phyloP scores from a whole-genome alignment of 306 rosid species.

The Cicer yamashitae region DNA sequence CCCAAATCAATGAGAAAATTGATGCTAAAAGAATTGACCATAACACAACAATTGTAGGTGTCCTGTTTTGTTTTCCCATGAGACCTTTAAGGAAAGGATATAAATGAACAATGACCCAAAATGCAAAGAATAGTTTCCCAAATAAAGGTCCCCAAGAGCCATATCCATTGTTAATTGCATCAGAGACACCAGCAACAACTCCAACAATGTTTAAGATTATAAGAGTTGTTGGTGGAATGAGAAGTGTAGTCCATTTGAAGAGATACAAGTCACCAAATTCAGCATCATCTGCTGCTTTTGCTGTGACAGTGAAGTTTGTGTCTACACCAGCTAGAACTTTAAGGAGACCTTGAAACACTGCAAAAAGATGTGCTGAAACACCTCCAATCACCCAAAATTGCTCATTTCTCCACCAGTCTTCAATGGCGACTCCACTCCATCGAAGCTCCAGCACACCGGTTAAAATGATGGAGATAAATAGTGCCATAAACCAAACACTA shows the following conservation, averaged over 20 bases:
- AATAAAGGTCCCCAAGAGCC: conserved; percentile 64
- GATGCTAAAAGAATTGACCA: conserved; percentile 62
- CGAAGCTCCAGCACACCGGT: conserved; percentile 56
- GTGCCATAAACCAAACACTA: conserved; percentile 57
- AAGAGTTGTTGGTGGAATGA: conserved; percentile 63
- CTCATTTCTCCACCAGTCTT: conserved; percentile 54
- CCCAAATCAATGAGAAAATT: conserved; percentile 63
- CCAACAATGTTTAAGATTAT: conserved; percentile 60
- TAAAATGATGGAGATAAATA: conserved; percentile 56
- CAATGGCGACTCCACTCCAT: conserved; percentile 56
- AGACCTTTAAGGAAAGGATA: conserved; percentile 70
- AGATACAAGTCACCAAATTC: conserved; percentile 59
- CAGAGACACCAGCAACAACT: conserved; percentile 63
- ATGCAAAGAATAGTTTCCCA: conserved; percentile 61
- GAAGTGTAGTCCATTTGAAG: conserved; percentile 62
- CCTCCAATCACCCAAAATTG: conserved; percentile 63
- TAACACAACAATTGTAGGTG: conserved; percentile 58
- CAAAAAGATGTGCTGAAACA: conserved; percentile 61
- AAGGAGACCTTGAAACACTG: conserved; percentile 61
- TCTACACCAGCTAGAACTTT: conserved; percentile 63
- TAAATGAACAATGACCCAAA: conserved; percentile 61
- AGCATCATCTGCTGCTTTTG: conserved; percentile 55
- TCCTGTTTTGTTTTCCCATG: conserved; percentile 62
- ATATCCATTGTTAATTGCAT: conserved; percentile 58
- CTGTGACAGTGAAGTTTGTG: conserved; percentile 59